Evolutionary conservation across 2,329 filamentous ascomycete genomes (phyloP).

Genomic region (Fusarium sp.): DNA sequence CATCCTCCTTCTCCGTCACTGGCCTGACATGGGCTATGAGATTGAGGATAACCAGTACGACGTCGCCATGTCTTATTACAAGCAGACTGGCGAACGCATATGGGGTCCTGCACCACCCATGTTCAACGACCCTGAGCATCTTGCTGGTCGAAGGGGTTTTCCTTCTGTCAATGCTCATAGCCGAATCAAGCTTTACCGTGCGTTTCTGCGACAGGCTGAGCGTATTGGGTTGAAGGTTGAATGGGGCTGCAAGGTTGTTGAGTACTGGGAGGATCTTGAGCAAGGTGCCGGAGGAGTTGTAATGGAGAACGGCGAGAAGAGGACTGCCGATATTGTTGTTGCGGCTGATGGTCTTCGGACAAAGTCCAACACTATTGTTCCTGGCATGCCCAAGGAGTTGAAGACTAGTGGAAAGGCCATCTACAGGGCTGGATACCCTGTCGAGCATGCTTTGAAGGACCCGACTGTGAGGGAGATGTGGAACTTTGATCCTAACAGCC

Average conservation of each 20-base stretch:
- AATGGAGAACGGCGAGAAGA: slow-evolving; percentile 29
- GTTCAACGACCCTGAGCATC: slow-evolving; percentile 31
- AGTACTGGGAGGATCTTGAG: slow-evolving; percentile 30
- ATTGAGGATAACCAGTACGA: slow-evolving; percentile 33
- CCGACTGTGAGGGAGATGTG: slow-evolving; percentile 29
- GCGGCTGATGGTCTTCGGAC: slow-evolving; percentile 23
- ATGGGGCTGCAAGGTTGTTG: slow-evolving; percentile 28
- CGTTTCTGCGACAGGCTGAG: slow-evolving; percentile 23
- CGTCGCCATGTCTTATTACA: slow-evolving; percentile 35
- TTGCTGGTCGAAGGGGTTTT: slow-evolving; percentile 8
- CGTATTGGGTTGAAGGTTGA: slow-evolving; percentile 20
- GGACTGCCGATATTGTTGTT: slow-evolving; percentile 27
- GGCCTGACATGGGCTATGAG: slow-evolving; percentile 36
- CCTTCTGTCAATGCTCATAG: slow-evolving; percentile 29
- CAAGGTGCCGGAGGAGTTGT: slow-evolving; percentile 19
- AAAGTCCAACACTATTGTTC: slow-evolving; percentile 25
- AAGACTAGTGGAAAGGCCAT: slow-evolving; percentile 26
- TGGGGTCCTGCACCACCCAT: slow-evolving; percentile 34
- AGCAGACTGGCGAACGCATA: slow-evolving; percentile 23
- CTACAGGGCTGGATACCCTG: slow-evolving; percentile 24
- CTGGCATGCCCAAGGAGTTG: slow-evolving; percentile 20
- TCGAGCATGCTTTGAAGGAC: slow-evolving; percentile 27
- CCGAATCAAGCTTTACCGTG: slow-evolving; percentile 26
- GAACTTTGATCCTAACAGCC: slow-evolving; percentile 20
- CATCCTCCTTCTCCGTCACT: slow-evolving; percentile 24